Evolutionary conservation across 1,284 basidiomycete species (phyloP).

Genomic region (Grifola frondosa): DNA sequence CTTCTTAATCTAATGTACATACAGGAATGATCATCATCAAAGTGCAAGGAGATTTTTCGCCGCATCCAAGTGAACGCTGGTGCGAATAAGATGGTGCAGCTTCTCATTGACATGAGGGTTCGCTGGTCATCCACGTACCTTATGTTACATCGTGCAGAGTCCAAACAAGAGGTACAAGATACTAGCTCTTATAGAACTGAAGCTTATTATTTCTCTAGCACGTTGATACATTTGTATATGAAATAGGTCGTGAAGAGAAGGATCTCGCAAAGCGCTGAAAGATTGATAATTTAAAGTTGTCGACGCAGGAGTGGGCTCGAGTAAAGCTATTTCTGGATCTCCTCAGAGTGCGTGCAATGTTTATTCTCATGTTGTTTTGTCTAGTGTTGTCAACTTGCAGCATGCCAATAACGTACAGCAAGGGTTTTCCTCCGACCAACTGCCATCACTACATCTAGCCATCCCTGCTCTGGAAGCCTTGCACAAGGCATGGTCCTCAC

Average conservation of each 20-base stretch:
- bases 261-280: constrained; percentile 27
- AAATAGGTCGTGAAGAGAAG: constrained; percentile 28
- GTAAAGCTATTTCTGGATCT: constrained; percentile 29
- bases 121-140: constrained; percentile 41
- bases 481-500: constrained; percentile 26
- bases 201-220: constrained; percentile 24
- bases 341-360: constrained; percentile 26
- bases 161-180: constrained; percentile 21
- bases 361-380: background rate
- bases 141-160: constrained; percentile 34
- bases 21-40: constrained; percentile 35
- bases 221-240: constrained; percentile 33
- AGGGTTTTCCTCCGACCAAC: constrained; percentile 37
- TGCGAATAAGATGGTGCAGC: constrained; percentile 12
- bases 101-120: constrained; percentile 40
- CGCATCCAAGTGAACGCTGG: constrained; percentile 21
- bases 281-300: constrained; percentile 29
- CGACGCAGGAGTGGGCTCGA: constrained; percentile 32
- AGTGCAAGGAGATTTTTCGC: constrained; percentile 32
- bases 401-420: constrained; percentile 39
- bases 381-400: too few species aligned
- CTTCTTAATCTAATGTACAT: too few species aligned
- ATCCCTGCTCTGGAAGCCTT: constrained; percentile 37
- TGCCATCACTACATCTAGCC: constrained; percentile 30
- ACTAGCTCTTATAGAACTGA: too few species aligned